Evolutionary conservation across 441 rosid species (phyloP), one percentile per base, ranked within the genome.

Genomic region (Omphalea diandra): DNA sequence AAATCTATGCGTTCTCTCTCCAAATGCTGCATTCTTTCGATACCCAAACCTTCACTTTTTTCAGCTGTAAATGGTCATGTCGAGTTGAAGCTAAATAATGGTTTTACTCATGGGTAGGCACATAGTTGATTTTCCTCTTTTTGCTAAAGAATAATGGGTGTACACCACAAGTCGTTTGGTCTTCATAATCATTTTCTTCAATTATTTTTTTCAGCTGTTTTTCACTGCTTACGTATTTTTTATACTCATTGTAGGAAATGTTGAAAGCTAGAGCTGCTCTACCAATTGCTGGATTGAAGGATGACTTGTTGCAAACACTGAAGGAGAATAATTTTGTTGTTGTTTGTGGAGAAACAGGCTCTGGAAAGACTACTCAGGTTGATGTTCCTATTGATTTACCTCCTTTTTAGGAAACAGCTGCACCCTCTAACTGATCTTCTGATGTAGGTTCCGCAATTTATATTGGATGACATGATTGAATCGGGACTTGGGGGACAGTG

Each of bases 291-390:
- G 90, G 78, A 65, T 68, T 90, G 83, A 88, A 86, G 83, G 78
- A 69, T 78, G 87, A 83, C 71, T 88, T 88, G 75, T 80, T 90
- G 83, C 86, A 85, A 75, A 68, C 71, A 47, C 83, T 94, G 76
- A 86, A 84, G 83, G 96, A 94, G 74, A 86, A 79, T 62, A 79
- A 83, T 79, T 90, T 91, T 67, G 87, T 94, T 63, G 97, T 91
- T 69, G 88, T 94, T 73, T 91, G 98, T 70, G 97, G 98, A 65
- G 98, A 94, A 82, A 94, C 97, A 54, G 98, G 98, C 75, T 94
- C 97, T 72, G 98, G 98, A 79, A 94, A 94, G 90, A 94, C 98
- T 67, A 94, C 97, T 35, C 98, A 91, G 98, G 96, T 91, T 53
- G 55, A 41, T 46, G 22, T 74, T 77, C 47, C 29, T 62, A 12